phyloP scores from a whole-genome alignment of 176 grass and related monocot species.

The bread wheat (Triticum aestivum) region IWGSC_CS_RefSeq_v2.1 NC_057814.1:445149281-445149780 shows the following conservation, averaged over 20 bases:
- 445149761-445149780: constrained; percentile 17
- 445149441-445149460: constrained; percentile 92
- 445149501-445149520: constrained; percentile 68
- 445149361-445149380: constrained; percentile 69
- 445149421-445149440: constrained; percentile 81
- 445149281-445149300: not conserved
- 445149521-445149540: constrained; percentile 57
- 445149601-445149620: constrained; percentile 42
- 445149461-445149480: constrained; percentile 86
- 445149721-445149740: constrained; percentile 38
- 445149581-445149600: constrained; percentile 12
- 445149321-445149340: not conserved
- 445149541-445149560: constrained; percentile 50
- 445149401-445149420: constrained; percentile 57
- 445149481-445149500: constrained; percentile 61
- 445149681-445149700: constrained; percentile 36
- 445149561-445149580: constrained; percentile 55
- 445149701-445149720: constrained; percentile 44
- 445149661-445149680: constrained; percentile 10
- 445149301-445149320: constrained; percentile 14
- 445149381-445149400: constrained; percentile 92
- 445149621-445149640: constrained; percentile 51
- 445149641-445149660: constrained; percentile 25
- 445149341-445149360: constrained; percentile 5
- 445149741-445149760: not conserved